phyloP scores from a whole-genome alignment of 2,329 filamentous ascomycete species.

The Penicillium sp. region DNA sequence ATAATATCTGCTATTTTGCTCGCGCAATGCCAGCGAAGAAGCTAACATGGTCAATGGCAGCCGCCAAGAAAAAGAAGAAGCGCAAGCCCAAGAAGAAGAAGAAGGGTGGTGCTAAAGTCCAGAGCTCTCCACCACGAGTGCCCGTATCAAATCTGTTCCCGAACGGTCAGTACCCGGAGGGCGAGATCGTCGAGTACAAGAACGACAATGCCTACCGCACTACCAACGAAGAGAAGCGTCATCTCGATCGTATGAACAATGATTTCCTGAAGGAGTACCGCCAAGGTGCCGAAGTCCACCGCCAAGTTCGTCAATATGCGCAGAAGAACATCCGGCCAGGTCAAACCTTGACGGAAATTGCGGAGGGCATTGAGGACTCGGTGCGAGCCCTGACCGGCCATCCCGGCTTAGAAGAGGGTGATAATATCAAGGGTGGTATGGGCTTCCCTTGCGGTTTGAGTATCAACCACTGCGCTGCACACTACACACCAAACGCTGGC shows the following conservation, averaged over 20 bases:
- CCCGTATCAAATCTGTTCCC: conserved; percentile 68
- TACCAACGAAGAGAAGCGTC: conserved; percentile 76
- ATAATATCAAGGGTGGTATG: conserved; percentile 72
- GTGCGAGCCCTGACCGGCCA: conserved; percentile 73
- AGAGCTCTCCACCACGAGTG: conserved; percentile 72
- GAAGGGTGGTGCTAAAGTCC: conserved; percentile 54
- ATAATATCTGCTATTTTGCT: background rate
- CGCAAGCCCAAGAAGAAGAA: conserved; percentile 71
- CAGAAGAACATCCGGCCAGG: conserved; percentile 76
- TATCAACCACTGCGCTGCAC: conserved; percentile 77
- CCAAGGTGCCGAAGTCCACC: conserved; percentile 79
- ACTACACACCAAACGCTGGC: conserved; percentile 81
- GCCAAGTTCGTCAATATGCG: conserved; percentile 78
- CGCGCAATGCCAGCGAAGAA: background rate
- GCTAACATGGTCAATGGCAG: conserved; percentile 18
- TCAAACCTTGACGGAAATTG: conserved; percentile 72
- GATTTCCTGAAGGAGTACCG: conserved; percentile 77
- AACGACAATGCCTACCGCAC: conserved; percentile 74
- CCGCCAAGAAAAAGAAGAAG: conserved; percentile 74
- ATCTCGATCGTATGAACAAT: conserved; percentile 72
- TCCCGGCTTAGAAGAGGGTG: conserved; percentile 68
- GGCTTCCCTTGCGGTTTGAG: conserved; percentile 81
- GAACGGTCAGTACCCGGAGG: conserved; percentile 65
- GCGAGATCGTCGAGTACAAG: conserved; percentile 70
- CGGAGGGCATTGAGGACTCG: conserved; percentile 78